Base-by-base conservation (phyloP, 1,139 yeast species). In the Scheffersomyces titani region DNA sequence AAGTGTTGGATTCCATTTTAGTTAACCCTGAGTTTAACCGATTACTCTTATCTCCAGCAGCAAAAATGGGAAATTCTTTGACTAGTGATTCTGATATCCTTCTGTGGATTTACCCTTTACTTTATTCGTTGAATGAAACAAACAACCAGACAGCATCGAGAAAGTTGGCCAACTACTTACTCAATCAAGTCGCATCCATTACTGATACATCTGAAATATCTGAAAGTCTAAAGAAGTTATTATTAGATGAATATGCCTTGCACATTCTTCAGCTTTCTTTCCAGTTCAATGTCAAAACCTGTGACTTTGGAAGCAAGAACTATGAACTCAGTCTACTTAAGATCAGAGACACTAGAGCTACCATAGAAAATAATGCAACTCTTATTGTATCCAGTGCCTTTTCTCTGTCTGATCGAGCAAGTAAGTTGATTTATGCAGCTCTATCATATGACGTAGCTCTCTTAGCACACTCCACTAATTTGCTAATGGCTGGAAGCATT, bases 381-480 rank as follows among this genome's bases (percentile, higher is more conserved):
- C 46, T 58, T 9, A 68, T 77, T 20, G 65, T 71, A 9, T 60
- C 60, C 3, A 55, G 65, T 20, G 72, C 76, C 69, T 79, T 58
- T n/a, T n/a, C 49, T 6, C 24, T 20, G n/a, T 46, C 49, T 11
- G 16, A 46, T n/a, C 6, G 19, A 19, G 49, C 49, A 11, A 46
- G 49, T 9, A 63, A 72, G n/a, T 75, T 88, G 5, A 71, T 87
- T 13, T 67, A 78, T 0, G 67, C 75, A 18, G 78, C 88, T 19
- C 66, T 88, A 30, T 69, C 75, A 49, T 87, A 83, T 66, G 96
- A 89, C 66, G 73, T 87, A 19, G 67, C 81, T 16, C 71, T 81
- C n/a, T 71, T 88, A 54, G 82, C 88, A 2, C 85, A 85, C 59
- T 80, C 82, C 58, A 80, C 88, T 19, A 70, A 72, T 47, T 71